Evolutionary conservation across 257 asterid species (phyloP).

Genomic region (Nicotiana noctiflora): DNA sequence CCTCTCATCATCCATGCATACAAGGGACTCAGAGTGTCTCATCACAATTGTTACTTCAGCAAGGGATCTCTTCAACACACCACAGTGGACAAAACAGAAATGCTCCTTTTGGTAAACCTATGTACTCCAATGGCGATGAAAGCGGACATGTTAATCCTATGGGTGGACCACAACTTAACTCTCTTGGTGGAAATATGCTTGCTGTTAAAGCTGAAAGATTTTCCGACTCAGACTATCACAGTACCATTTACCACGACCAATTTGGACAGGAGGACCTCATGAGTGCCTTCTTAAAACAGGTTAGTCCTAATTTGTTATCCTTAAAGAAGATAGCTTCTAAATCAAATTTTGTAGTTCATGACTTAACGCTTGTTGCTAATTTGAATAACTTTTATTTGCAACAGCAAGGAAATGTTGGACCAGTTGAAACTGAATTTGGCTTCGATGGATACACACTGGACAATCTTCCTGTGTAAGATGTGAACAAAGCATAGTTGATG

Average conservation of each 20-base stretch:
- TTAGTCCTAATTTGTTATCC: slow-evolving; percentile 10
- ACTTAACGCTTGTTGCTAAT: neutral
- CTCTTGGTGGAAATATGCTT: slow-evolving; percentile 26
- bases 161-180: slow-evolving; percentile 26
- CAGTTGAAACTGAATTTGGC: slow-evolving; percentile 60
- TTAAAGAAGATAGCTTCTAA: neutral
- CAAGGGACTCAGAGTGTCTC: slow-evolving; percentile 35
- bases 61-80: slow-evolving; percentile 33
- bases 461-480: slow-evolving; percentile 53
- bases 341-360: neutral
- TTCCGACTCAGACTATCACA: slow-evolving; percentile 36
- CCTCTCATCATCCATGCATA: slow-evolving; percentile 25
- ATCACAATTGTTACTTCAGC: slow-evolving; percentile 32
- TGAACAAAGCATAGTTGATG: neutral
- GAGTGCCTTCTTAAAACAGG: slow-evolving; percentile 69
- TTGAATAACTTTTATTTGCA: neutral
- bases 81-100: slow-evolving; percentile 25
- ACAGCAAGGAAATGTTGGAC: slow-evolving; percentile 56
- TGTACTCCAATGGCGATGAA: slow-evolving; percentile 21
- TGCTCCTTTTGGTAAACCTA: slow-evolving; percentile 20
- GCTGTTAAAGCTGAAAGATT: slow-evolving; percentile 46
- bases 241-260: slow-evolving; percentile 30
- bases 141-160: slow-evolving; percentile 18
- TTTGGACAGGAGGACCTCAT: slow-evolving; percentile 81
- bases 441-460: slow-evolving; percentile 59